Evolutionary conservation across 352 stramenopile genomes (phyloP).

Genomic region (Phytophthora aleatoria): DNA sequence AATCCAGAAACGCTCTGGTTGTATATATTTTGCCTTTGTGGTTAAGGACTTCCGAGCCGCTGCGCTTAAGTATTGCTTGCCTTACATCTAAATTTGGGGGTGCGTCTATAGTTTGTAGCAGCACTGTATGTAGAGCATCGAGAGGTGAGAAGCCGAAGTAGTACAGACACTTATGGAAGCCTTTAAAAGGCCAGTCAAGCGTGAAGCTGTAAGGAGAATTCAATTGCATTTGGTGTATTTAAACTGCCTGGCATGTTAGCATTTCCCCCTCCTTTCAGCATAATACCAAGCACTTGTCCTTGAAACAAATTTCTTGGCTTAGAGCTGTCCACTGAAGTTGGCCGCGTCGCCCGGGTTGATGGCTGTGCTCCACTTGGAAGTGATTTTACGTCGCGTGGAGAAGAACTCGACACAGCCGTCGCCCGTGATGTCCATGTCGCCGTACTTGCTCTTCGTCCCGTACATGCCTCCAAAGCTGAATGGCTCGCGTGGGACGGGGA

Average conservation of each 20-base stretch:
- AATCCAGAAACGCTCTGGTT: too few species aligned
- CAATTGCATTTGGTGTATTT: background rate
- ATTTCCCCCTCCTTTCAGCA: too few species aligned
- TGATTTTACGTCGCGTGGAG: constrained; percentile 97
- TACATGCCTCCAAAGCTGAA: constrained; percentile 98
- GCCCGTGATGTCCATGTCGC: constrained; percentile 98
- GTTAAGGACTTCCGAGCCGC: too few species aligned
- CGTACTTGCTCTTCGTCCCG: constrained; percentile 97
- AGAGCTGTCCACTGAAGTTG: constrained; percentile 79
- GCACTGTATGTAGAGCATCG: too few species aligned
- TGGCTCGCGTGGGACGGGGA: constrained; percentile 94
- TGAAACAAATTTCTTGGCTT: constrained; percentile 1
- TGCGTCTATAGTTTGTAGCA: too few species aligned
- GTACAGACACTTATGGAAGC: too few species aligned
- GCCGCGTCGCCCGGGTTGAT: constrained; percentile 56
- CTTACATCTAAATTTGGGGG: too few species aligned
- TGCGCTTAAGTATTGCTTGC: too few species aligned
- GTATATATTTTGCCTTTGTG: too few species aligned
- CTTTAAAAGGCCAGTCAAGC: too few species aligned
- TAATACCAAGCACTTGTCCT: background rate
- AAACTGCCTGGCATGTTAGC: background rate
- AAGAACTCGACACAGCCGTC: constrained; percentile 98
- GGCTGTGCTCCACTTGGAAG: constrained; percentile 90
- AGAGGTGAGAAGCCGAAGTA: too few species aligned
- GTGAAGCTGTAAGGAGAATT: too few species aligned